These are phyloP conservation scores for Pseudocercospora musae DNA, from an alignment of 2,329 filamentous ascomycete genomes.

Conservation along the genomic window DNA sequence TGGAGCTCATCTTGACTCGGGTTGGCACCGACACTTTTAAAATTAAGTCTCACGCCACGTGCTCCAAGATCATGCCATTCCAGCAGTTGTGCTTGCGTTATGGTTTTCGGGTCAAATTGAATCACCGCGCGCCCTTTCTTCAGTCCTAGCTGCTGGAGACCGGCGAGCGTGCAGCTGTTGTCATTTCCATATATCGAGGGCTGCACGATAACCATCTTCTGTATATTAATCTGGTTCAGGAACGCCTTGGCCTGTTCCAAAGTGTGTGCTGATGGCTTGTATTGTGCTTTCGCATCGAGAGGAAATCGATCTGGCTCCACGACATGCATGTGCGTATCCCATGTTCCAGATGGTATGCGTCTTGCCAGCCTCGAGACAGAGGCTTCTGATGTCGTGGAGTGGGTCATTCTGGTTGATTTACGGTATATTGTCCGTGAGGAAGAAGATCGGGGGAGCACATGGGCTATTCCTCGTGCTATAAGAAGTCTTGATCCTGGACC, in stretches of 20 bases:
- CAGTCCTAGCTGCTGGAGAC: slow-evolving; percentile 50
- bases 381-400: not conserved
- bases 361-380: slow-evolving; percentile 19
- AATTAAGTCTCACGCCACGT: slow-evolving; percentile 58
- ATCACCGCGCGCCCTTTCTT: slow-evolving; percentile 55
- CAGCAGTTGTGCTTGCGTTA: slow-evolving; percentile 40
- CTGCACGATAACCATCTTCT: slow-evolving; percentile 57
- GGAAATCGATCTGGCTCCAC: slow-evolving; percentile 53
- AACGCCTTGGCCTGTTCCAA: slow-evolving; percentile 53
- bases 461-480: not conserved
- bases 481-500: not conserved
- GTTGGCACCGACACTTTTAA: slow-evolving; percentile 50
- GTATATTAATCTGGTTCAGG: slow-evolving; percentile 50
- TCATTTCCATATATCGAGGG: slow-evolving; percentile 61
- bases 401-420: not conserved
- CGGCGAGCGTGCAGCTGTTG: slow-evolving; percentile 58
- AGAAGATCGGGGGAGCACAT: not conserved
- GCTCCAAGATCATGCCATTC: slow-evolving; percentile 58
- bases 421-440: not conserved
- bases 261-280: slow-evolving; percentile 50
- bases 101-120: slow-evolving; percentile 50
- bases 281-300: slow-evolving; percentile 48
- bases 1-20: slow-evolving; percentile 44
- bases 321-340: slow-evolving; percentile 65
- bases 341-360: slow-evolving; percentile 46